These are phyloP conservation scores for Cetradonia linearis DNA, from an alignment of 495 filamentous ascomycete genomes.

Conservation along the genomic window DNA sequence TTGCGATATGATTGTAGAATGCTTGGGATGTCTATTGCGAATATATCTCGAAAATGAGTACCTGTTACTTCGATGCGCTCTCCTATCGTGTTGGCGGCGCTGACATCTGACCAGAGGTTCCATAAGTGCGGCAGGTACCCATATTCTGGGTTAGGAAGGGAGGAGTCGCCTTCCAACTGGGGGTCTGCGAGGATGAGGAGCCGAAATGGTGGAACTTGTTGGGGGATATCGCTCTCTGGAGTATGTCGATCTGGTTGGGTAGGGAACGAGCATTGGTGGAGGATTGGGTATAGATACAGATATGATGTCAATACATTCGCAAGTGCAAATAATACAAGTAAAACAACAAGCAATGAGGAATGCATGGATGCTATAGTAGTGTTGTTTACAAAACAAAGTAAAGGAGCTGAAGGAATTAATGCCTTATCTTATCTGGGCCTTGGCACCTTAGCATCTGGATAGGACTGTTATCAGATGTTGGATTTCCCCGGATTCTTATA, in stretches of 20 bases:
- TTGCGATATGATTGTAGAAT: constrained; percentile 57
- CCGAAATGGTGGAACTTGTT: constrained; percentile 53
- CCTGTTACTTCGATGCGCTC: constrained; percentile 36
- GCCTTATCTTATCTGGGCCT: not conserved
- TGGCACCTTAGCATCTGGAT: constrained; percentile 3
- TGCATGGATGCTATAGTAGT: constrained; percentile 8
- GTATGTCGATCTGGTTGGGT: constrained; percentile 12
- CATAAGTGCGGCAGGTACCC: constrained; percentile 49
- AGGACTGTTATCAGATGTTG: too few relatives aligned
- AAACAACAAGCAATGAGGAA: not conserved
- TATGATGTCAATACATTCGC: constrained; percentile 54
- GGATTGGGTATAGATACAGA: constrained; percentile 81
- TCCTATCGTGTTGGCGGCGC: constrained; percentile 19
- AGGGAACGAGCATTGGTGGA: constrained; percentile 76
- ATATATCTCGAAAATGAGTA: constrained; percentile 40
- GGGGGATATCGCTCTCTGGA: constrained; percentile 20
- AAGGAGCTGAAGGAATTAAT: not conserved
- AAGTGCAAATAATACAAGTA: constrained; percentile 7
- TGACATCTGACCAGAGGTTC: constrained; percentile 36
- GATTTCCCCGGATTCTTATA: too few relatives aligned
- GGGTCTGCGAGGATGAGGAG: constrained; percentile 88
- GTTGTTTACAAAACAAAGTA: not conserved
- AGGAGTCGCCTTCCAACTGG: constrained; percentile 88
- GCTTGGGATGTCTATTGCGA: constrained; percentile 55
- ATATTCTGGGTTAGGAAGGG: constrained; percentile 53